Evolutionary conservation across 2,329 filamentous ascomycete species (phyloP).

Genomic region (Hortaea sp.): DNA sequence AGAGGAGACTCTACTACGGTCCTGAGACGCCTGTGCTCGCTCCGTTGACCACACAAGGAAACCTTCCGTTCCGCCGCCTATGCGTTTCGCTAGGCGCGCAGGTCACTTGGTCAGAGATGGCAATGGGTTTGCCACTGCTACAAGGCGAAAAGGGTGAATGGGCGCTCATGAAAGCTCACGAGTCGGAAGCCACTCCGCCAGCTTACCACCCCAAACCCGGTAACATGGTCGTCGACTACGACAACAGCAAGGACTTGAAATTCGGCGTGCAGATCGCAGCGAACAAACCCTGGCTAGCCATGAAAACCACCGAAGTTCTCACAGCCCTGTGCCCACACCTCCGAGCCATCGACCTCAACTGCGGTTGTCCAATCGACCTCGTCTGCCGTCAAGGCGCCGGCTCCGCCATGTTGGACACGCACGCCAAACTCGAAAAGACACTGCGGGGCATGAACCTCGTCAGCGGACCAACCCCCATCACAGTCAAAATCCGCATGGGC

Average conservation of each 20-base stretch:
- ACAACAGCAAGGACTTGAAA: conserved; percentile 70
- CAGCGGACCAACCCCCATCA: conserved; percentile 82
- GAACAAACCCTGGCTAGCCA: conserved; percentile 81
- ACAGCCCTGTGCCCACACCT: conserved; percentile 69
- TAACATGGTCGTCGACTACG: conserved; percentile 63
- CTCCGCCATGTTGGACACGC: conserved; percentile 81
- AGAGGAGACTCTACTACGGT: conserved; percentile 86
- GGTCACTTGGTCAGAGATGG: conserved; percentile 97
- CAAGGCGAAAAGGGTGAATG: conserved; percentile 88
- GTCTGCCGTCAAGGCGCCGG: conserved; percentile 82
- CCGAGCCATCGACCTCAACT: conserved; percentile 89
- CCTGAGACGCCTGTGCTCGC: conserved; percentile 88
- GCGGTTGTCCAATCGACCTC: conserved; percentile 92
- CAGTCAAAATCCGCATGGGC: conserved; percentile 88
- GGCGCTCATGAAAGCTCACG: conserved; percentile 88
- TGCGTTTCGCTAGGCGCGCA: conserved; percentile 84
- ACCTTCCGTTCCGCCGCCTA: conserved; percentile 84
- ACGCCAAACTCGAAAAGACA: conserved; percentile 84
- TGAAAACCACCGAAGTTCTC: conserved; percentile 79
- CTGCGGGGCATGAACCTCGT: conserved; percentile 92
- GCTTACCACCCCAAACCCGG: conserved; percentile 45
- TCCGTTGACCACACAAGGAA: conserved; percentile 91
- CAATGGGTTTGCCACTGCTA: conserved; percentile 77
- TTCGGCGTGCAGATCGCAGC: conserved; percentile 91
- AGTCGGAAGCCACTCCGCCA: conserved; percentile 67